phyloP scores from a whole-genome alignment of 2,329 filamentous ascomycete species.

The Leptosphaerulina australis region DNA sequence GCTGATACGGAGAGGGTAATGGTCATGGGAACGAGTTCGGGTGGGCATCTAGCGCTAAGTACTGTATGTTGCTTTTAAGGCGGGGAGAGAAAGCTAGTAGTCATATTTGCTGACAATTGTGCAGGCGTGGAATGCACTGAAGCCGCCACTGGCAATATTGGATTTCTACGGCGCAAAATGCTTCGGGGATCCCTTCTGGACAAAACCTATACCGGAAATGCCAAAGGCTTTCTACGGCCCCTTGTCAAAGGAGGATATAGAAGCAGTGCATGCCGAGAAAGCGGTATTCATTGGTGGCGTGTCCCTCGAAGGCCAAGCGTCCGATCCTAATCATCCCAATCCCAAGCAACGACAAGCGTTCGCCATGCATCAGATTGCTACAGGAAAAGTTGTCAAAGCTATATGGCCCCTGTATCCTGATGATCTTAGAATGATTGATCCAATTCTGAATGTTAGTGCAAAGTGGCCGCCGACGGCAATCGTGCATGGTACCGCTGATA shows the following conservation, averaged over 20 bases:
- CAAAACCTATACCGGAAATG: conserved; percentile 8
- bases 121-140: conserved; percentile 15
- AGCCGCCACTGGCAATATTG: conserved; percentile 16
- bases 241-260: background rate
- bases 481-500: conserved; percentile 24
- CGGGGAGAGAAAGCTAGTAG: too few relatives aligned
- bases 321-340: conserved; percentile 6
- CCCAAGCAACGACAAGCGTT: conserved; percentile 17
- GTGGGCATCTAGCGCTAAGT: conserved; percentile 18
- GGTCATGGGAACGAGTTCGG: conserved; percentile 21
- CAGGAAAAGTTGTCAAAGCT: conserved; percentile 16
- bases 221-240: conserved; percentile 6
- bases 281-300: conserved; percentile 21
- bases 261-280: conserved; percentile 9
- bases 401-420: conserved; percentile 14
- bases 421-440: conserved; percentile 12
- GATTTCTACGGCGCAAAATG: conserved; percentile 25
- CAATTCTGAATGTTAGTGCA: conserved; percentile 11
- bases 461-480: conserved; percentile 22
- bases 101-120: background rate
- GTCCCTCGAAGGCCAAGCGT: conserved; percentile 25
- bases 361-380: conserved; percentile 21
- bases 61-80: conserved; percentile 4
- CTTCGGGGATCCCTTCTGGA: conserved; percentile 24
- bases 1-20: conserved; percentile 12